Base-by-base conservation (phyloP, 2,329 filamentous ascomycete genomes). In the Diplodia scrobiculata region DNA sequence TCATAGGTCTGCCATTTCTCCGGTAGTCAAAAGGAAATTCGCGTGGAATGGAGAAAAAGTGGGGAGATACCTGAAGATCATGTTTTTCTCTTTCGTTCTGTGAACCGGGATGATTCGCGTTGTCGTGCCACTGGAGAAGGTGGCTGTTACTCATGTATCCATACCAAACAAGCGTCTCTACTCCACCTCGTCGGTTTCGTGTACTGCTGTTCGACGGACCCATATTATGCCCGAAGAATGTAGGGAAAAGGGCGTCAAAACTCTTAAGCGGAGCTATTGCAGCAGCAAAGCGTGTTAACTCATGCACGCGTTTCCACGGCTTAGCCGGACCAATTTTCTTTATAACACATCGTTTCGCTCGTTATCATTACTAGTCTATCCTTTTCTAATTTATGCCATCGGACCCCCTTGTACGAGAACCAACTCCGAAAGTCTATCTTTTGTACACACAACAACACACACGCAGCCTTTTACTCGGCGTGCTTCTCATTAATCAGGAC, bases 401-500 rank as follows among this genome's bases (percentile, higher is more conserved):
- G 38, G 17, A 14, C 38, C 13, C 38, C 13, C 38, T 32, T 17
- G n/a, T 3, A 45, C 41, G 19, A 10, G n/a, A 4, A 45, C 17
- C 17, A 19, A 45, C 41, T 19, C 41, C 41, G 17, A 25, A n/a
- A 19, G 6, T 45, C 41, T 10, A 45, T 45, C n/a, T 45, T 9
- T 45, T 45, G 17, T 10, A 9, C n/a, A 45, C 41, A 6, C 14
- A 32, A 32, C 25, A 25, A 25, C 25, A 32, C 7, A 32, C 6
- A 32, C 29, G 17, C 13, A 41, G 14, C 13, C 3, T 45, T 45
- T 32, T 63, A 51, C 21, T 54, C 55, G 17, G 48, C 50, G 58
- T 66, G 58, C 47, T 68, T 70, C 59, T 78, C 73, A 69, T 80
- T 80, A 45, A 77, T 75, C 47, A 78, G 69, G 14, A 74, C 72